Evolutionary conservation across 2,329 filamentous ascomycete genomes (phyloP).

Genomic region (Exophiala aquamarina): DNA sequence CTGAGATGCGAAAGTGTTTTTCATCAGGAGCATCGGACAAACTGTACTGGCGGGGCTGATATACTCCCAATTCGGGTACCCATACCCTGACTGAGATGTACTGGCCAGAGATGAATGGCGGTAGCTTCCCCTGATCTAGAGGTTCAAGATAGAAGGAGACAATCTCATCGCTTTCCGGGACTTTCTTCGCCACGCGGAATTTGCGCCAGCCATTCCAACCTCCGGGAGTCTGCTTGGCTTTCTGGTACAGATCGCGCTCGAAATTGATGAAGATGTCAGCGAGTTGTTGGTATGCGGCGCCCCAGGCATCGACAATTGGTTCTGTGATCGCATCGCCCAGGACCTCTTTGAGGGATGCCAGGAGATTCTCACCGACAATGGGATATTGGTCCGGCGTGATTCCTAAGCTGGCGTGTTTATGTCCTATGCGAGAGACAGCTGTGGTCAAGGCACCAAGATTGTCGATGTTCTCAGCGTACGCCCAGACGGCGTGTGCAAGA

Average conservation of each 20-base stretch:
- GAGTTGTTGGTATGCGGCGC: slow-evolving; percentile 69
- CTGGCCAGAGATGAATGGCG: slow-evolving; percentile 67
- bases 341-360: slow-evolving; percentile 66
- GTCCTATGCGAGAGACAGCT: slow-evolving; percentile 67
- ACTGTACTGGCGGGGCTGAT: slow-evolving; percentile 71
- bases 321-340: slow-evolving; percentile 67
- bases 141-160: slow-evolving; percentile 70
- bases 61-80: slow-evolving; percentile 59
- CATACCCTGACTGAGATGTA: slow-evolving; percentile 66
- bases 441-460: slow-evolving; percentile 61
- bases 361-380: slow-evolving; percentile 68
- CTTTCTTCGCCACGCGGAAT: slow-evolving; percentile 65
- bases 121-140: slow-evolving; percentile 60
- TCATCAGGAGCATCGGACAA: slow-evolving; percentile 56
- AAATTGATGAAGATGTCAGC: slow-evolving; percentile 70
- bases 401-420: slow-evolving; percentile 72
- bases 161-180: slow-evolving; percentile 66
- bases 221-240: slow-evolving; percentile 7
- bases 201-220: slow-evolving; percentile 67
- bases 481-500: slow-evolving; percentile 67
- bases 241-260: slow-evolving; percentile 62
- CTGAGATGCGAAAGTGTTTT: slow-evolving; percentile 65
- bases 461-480: slow-evolving; percentile 71
- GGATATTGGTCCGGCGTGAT: slow-evolving; percentile 69
- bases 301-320: slow-evolving; percentile 67